Conservation (phyloP, 495 filamentous ascomycete species). For the Cercophora scortea region DNA sequence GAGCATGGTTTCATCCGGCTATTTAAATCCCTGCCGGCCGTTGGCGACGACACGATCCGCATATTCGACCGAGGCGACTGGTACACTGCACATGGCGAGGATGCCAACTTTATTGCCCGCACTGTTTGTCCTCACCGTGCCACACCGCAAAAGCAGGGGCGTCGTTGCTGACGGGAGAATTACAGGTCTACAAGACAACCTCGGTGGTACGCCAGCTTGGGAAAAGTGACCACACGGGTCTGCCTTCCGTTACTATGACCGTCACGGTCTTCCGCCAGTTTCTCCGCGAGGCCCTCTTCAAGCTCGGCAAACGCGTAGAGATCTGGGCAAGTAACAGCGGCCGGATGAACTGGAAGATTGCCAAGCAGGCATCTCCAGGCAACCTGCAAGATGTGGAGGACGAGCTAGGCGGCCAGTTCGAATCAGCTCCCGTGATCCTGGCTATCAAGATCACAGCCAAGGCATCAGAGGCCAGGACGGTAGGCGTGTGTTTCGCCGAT, state of each 20-base stretch:
- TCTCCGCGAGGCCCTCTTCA: constrained; percentile 87
- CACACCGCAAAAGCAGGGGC: neutral
- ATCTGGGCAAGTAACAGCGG: constrained; percentile 70
- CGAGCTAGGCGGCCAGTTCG: constrained; percentile 80
- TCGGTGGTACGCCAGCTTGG: constrained; percentile 89
- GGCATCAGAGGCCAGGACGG: constrained; percentile 73
- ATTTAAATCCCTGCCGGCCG: constrained; percentile 69
- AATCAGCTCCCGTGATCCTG: constrained; percentile 85
- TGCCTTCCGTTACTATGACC: constrained; percentile 90
- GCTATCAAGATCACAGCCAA: constrained; percentile 88
- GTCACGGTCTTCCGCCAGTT: constrained; percentile 92
- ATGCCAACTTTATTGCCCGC: constrained; percentile 89
- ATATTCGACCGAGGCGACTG: constrained; percentile 93
- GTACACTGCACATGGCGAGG: constrained; percentile 87
- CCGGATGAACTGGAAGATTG: constrained; percentile 82
- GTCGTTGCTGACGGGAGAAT: neutral
- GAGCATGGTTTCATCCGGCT: constrained; percentile 93
- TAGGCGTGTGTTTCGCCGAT: constrained; percentile 97
- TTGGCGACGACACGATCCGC: constrained; percentile 66
- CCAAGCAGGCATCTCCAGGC: constrained; percentile 87
- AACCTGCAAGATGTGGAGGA: constrained; percentile 98
- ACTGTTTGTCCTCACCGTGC: constrained; percentile 42
- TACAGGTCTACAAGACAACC: constrained; percentile 88
- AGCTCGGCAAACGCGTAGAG: constrained; percentile 82
- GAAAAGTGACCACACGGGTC: constrained; percentile 66